Base-by-base conservation (phyloP, 2,329 filamentous ascomycete species). In the Cercospora sojina region DNA sequence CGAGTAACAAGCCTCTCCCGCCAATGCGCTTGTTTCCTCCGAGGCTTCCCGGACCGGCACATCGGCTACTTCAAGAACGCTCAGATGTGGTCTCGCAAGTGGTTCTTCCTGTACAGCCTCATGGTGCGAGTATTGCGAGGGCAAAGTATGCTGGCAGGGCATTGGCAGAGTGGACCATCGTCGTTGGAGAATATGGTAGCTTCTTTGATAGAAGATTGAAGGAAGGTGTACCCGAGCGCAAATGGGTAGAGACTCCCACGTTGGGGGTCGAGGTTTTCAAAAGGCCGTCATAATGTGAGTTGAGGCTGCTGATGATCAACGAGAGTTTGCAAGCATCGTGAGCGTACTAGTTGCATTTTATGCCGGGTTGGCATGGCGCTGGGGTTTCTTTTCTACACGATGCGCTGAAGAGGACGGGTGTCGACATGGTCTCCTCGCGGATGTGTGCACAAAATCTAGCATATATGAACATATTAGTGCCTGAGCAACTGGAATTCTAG, bases 161-260 rank as follows among this genome's bases (percentile, higher is more conserved):
- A 0, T 82, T 95, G 53, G 91, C 91, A 0, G 91, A 95, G 77
- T 95, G 91, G 91, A 83, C 84, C 20, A 81, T 91, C 18, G 86
- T 94, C 20, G 87, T 93, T 16, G 86, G 86, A 64, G 91, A 95
- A 76, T 92, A 88, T 80, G 92, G 93, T 79, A 91, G 88, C 74
- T 95, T 94, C 77, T 87, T 92, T 32, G 91, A 94, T 66, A 84
- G 91, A 55, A 85, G 91, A 63, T 88, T 88, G 60, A 87, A 88
- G 56, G 91, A 95, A 75, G 91, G 91, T 53, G 86, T 93, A 9
- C 83, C 86, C 2, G 81, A 82, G 0, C 85, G 92, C 67, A 83
- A 81, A 70, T 87, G 89, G 51, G 87, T 94, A 49, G 91, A 94
- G 77, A 88, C 89, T 49, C 89, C 89, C 2, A 83, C 81, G 5